phyloP scores from a whole-genome alignment of 768 basidiomycete species.

The Agrocybe pediades region DNA sequence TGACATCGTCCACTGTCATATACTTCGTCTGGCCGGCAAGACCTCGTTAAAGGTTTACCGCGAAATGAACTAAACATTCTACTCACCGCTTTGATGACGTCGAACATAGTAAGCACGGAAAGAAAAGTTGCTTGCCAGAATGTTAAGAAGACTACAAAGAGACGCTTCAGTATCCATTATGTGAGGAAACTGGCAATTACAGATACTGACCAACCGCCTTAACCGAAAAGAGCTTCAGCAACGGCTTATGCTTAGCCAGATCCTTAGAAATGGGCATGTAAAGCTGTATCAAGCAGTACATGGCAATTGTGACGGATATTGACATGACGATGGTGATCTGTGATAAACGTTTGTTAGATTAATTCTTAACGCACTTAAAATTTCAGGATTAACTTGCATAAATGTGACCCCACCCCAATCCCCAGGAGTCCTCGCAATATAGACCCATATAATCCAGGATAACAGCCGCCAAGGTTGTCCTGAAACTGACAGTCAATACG shows the following conservation, averaged over 20 bases:
- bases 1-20: slow-evolving; percentile 76
- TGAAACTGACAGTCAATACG: slow-evolving; percentile 34
- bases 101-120: slow-evolving; percentile 54
- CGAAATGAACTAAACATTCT: background rate
- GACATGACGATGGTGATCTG: slow-evolving; percentile 66
- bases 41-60: background rate
- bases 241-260: slow-evolving; percentile 58
- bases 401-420: slow-evolving; percentile 66
- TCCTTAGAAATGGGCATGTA: slow-evolving; percentile 58
- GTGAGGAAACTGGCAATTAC: background rate
- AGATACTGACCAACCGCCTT: slow-evolving; percentile 65
- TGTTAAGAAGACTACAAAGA: slow-evolving; percentile 59
- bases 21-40: slow-evolving; percentile 64
- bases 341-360: background rate
- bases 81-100: slow-evolving; percentile 64
- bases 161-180: background rate
- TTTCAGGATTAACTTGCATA: slow-evolving; percentile 53
- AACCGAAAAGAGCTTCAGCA: slow-evolving; percentile 70
- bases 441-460: slow-evolving; percentile 62
- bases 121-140: slow-evolving; percentile 77
- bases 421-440: slow-evolving; percentile 78
- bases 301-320: slow-evolving; percentile 71
- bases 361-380: background rate
- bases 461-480: slow-evolving; percentile 55
- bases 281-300: slow-evolving; percentile 78